These are phyloP conservation scores for Aspergillus homomorphus DNA, from an alignment of 495 filamentous ascomycete species.

Conservation along the genomic window DNA sequence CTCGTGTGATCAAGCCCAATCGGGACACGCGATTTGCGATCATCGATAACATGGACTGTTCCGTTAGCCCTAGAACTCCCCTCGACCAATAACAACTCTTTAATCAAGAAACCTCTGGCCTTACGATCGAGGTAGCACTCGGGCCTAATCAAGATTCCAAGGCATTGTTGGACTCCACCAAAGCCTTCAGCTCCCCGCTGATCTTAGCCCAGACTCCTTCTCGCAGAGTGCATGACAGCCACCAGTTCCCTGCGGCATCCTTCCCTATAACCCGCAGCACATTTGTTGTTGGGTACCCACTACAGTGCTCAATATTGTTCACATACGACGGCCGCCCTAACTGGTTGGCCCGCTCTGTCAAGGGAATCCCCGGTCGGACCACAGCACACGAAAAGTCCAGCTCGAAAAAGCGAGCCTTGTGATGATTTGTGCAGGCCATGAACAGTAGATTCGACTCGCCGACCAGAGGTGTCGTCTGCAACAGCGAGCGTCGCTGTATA, in stretches of 20 bases:
- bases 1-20: no score
- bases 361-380: not conserved
- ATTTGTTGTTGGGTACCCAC: conserved; percentile 24
- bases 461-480: conserved; percentile 4
- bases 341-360: no score
- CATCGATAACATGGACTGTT: no score
- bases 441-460: conserved; percentile 11
- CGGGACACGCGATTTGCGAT: no score
- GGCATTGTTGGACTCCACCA: no score
- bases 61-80: no score
- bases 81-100: no score
- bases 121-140: no score
- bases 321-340: no score
- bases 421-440: conserved; percentile 10
- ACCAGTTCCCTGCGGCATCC: conserved; percentile 45
- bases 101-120: no score
- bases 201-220: conserved; percentile 1
- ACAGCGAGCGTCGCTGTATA: conserved; percentile 2
- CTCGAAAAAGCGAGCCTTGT: conserved; percentile 14
- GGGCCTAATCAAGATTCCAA: no score
- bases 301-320: conserved; percentile 22
- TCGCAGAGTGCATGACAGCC: conserved; percentile 23
- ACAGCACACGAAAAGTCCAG: conserved; percentile 16
- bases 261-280: conserved; percentile 36
- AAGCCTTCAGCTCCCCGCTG: no score